phyloP scores from a whole-genome alignment of 1,284 basidiomycete species.

The Melampsora americana region DNA sequence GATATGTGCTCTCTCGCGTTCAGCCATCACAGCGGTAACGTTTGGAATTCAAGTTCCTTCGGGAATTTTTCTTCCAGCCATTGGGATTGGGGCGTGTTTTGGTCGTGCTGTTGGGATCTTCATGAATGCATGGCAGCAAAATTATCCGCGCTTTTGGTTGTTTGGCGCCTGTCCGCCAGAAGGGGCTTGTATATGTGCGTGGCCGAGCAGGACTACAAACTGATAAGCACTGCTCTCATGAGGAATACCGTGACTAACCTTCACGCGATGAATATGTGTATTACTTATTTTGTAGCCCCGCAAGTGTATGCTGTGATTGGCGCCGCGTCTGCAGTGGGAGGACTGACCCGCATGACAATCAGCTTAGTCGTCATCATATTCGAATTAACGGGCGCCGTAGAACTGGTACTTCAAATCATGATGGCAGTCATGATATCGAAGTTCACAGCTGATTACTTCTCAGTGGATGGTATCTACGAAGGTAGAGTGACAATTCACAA shows the following conservation, averaged over 20 bases:
- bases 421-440: slow-evolving; percentile 71
- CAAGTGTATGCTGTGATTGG: slow-evolving; percentile 80
- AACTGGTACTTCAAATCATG: slow-evolving; percentile 71
- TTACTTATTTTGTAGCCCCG: slow-evolving; percentile 56
- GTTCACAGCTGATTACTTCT: slow-evolving; percentile 70
- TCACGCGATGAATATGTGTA: background rate
- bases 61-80: slow-evolving; percentile 64
- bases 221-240: background rate
- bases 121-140: slow-evolving; percentile 58
- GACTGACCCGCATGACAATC: slow-evolving; percentile 71
- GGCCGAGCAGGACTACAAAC: background rate
- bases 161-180: slow-evolving; percentile 42
- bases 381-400: slow-evolving; percentile 58
- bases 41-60: slow-evolving; percentile 61
- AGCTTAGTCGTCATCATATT: slow-evolving; percentile 68
- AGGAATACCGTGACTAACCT: background rate
- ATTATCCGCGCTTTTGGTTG: slow-evolving; percentile 39
- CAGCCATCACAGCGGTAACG: slow-evolving; percentile 30
- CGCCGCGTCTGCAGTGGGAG: slow-evolving; percentile 73
- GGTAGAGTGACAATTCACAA: slow-evolving; percentile 55
- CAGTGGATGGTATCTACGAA: slow-evolving; percentile 69
- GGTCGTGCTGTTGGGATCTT: slow-evolving; percentile 73
- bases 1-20: slow-evolving; percentile 62
- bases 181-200: slow-evolving; percentile 38
- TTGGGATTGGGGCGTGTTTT: slow-evolving; percentile 61